Evolutionary conservation across 164 flowering plant genomes (phyloP), one percentile per base, ranked within the genome.

Genomic region (Sextonia rubra): DNA sequence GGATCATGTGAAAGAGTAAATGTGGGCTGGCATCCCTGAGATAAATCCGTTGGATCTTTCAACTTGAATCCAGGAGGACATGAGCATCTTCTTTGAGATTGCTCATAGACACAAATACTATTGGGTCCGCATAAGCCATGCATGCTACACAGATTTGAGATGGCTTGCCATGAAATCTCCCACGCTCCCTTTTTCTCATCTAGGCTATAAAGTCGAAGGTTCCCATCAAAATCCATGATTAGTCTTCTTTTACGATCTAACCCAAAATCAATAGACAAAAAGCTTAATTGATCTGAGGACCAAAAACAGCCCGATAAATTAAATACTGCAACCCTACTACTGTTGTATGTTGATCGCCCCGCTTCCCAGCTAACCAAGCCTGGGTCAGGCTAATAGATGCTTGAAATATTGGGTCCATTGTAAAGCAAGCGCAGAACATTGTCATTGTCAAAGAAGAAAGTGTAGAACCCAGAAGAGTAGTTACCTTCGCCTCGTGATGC

Each of bases 381-480:
- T 0, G 81, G 75, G 12, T 69, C 23, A 0, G 85, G 89, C 85
- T 83, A 84, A 32, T 76, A 82, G 0, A 79, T 7, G 61, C 82
- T 80, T 0, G 85, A 77, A 1, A 71, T 44, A 15, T 73, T 73
- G 0, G 74, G 80, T 0, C 81, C 77, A 12, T 76, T 47, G 49
- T 26, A 87, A 18, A 74, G 60, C 3, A 87, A 75, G 4, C 78
- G 74, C 12, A 87, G 71, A 25, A 82, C 48, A 64, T 82, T 85
- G 49, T 83, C 83, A 15, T 77, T 69, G 60, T 83, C 85, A 25
- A 84, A 86, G 23, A 27, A 81, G 2, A 84, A 47, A 25, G 65
- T 69, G 37, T 82, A 86, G 22, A 23, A 75, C 2, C 86, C 89
- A 0, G 82, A 78, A n/a, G 82, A 84, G 44, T 62, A 74, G 66